Percentiles rank a stretch among this genome's conserved stretches.
Evolutionary conservation across 2,329 filamentous ascomycete genomes (phyloP).

Genomic region (Diaporthe ampelina): DNA sequence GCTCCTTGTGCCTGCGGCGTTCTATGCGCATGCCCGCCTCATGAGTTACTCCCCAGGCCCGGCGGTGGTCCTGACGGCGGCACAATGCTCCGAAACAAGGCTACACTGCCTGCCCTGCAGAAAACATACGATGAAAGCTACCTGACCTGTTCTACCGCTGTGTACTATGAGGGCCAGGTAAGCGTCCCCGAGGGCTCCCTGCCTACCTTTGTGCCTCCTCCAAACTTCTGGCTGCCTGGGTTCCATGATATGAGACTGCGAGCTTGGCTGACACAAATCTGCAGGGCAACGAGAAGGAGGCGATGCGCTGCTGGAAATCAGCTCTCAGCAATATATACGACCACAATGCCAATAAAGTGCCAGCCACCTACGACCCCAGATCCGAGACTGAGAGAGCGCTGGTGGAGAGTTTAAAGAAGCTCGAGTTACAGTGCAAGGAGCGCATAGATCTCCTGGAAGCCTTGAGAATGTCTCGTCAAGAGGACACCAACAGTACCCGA

Average conservation of each 20-base stretch:
- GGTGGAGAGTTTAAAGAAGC: constrained; percentile 82
- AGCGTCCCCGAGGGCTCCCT: constrained; percentile 34
- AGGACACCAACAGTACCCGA: constrained; percentile 48
- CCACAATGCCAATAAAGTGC: constrained; percentile 82
- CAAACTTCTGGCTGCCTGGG: constrained; percentile 8
- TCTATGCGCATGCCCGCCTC: constrained; percentile 28
- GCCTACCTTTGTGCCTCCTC: not conserved
- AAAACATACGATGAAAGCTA: constrained; percentile 99
- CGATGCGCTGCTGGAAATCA: constrained; percentile 88
- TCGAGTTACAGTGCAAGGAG: constrained; percentile 94
- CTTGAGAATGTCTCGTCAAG: constrained; percentile 75
- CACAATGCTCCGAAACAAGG: constrained; percentile 68
- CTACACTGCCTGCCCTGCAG: constrained; percentile 79
- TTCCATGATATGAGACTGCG: not conserved
- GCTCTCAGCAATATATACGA: constrained; percentile 92
- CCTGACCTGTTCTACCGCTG: constrained; percentile 92
- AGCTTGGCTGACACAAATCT: constrained; percentile 14
- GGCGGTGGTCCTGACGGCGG: constrained; percentile 40
- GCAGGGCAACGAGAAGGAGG: constrained; percentile 92
- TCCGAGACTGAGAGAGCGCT: constrained; percentile 88
- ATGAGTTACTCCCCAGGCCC: constrained; percentile 24
- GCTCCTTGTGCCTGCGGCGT: not conserved
- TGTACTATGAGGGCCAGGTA: constrained; percentile 96
- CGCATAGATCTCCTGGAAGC: constrained; percentile 90
- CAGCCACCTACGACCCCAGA: constrained; percentile 77